A percentile compares a stretch with the other conserved stretches of the same genome.
phyloP scores from a whole-genome alignment of 352 stramenopile genomes.

The Phytophthora podocarpi region DNA sequence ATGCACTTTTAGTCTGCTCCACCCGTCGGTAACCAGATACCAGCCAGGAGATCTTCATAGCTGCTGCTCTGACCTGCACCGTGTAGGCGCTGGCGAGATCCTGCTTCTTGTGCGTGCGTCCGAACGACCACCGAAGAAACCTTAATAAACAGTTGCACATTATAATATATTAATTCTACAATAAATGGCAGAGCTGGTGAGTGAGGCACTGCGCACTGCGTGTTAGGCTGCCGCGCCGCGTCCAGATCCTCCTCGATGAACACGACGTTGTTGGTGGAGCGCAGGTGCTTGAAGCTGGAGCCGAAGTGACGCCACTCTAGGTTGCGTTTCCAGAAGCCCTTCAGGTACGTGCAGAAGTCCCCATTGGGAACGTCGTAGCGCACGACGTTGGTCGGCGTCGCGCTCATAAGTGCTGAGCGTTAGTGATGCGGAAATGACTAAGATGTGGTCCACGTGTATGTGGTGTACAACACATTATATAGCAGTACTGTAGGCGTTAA shows the following conservation, averaged over 20 bases:
- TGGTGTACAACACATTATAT: background rate
- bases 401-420: constrained; percentile 28
- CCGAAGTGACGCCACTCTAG: constrained; percentile 84
- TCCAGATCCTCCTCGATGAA: constrained; percentile 77
- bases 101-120: constrained; percentile 68
- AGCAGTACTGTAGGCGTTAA: constrained; percentile 27
- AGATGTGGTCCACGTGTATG: too few relatives aligned
- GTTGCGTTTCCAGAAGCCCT: constrained; percentile 86
- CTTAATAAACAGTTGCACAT: constrained; percentile 29
- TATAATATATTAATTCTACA: background rate
- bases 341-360: constrained; percentile 75
- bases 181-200: background rate
- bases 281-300: constrained; percentile 75
- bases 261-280: constrained; percentile 84
- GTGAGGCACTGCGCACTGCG: constrained; percentile 41
- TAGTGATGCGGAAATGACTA: too few relatives aligned
- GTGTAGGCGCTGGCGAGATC: constrained; percentile 80
- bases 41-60: too few relatives aligned
- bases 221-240: constrained; percentile 74
- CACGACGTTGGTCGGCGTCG: constrained; percentile 32
- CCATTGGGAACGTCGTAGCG: constrained; percentile 66
- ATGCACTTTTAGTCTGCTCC: too few relatives aligned
- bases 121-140: constrained; percentile 85
- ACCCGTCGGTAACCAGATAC: too few relatives aligned
- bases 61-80: constrained; percentile 55